Evolutionary conservation across 2,329 filamentous ascomycete species (phyloP), one percentile per base, ranked within the genome.

Genomic region (Hortaea sp.): DNA sequence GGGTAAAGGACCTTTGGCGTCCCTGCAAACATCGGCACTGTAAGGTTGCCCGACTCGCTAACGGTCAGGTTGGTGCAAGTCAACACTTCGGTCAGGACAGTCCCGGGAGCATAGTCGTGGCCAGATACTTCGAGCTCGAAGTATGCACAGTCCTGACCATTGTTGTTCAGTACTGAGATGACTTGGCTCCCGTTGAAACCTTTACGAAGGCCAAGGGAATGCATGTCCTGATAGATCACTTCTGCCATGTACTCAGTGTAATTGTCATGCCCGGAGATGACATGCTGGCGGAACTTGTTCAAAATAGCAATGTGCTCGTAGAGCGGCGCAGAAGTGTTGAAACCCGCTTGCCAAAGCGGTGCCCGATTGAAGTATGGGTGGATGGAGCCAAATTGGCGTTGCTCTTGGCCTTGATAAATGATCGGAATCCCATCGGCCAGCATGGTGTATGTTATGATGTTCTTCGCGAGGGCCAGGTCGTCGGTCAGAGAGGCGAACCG

Each of bases 191-290:
- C 65, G 9, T 53, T 53, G 7, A 56, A 58, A 3, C 69, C 71
- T 48, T 71, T 69, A 12, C 70, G 66, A 58, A 74, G 67, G 3
- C 66, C 71, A 9, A 75, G 52, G 7, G 66, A 69, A 35, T 65
- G 62, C 5, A 57, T 55, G 40, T 74, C 69, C 41, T 63, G 63
- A 53, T 70, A 74, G 48, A 74, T 64, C 5, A 68, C 59, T 20
- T 63, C 60, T 45, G 66, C 66, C 53, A 68, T 63, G 48, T 66
- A 69, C 0, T 59, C 66, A 6, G 70, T 52, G 50, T 74, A 75
- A 10, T 54, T 55, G 5, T 50, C 46, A 40, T 70, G 67, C 4
- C 57, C 53, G 4, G 47, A 48, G 12, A 74, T 60, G 2, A 68
- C 71, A 10, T 65, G 64, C 42, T 66, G 68, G 7, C 72, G 68